Base-by-base conservation (phyloP, 257 asterid genomes). In the Fraxinus excelsior region DNA sequence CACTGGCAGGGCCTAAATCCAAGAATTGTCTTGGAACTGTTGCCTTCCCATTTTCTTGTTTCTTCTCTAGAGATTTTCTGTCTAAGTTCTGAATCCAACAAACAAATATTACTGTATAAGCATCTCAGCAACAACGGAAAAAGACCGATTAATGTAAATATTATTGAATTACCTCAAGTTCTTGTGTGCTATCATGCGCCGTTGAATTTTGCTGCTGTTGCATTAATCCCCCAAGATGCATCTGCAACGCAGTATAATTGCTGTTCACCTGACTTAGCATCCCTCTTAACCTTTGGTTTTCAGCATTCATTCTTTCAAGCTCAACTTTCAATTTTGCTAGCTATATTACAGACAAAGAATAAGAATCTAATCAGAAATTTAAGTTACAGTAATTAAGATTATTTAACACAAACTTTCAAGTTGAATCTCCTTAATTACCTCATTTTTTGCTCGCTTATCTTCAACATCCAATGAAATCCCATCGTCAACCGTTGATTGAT, bases 401-500 rank as follows among this genome's bases (percentile, higher is more conserved):
- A n/a, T 1, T 56, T 56, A 56, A 18, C 65, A 56, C 26, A 6
- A 56, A 56, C 65, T 56, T 3, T 13, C 5, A 56, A n/a, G 7
- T 12, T 26, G 5, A 1, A 23, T 62, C 35, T 62, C 18, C 9
- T 49, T 12, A 51, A 31, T 64, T 76, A 96, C 99, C 97, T 93
- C 97, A 76, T 71, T 79, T 65, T 86, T 88, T 19, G 92, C 85
- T 81, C 85, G 72, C 77, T 86, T 86, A 37, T 87, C 93, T 67
- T 88, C 91, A 0, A 75, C 80, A 26, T 86, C 91, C 0, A 82
- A 80, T 5, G 89, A 84, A 83, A 85, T n/a, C 37, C 90, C 90
- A 75, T 96, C 97, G 58, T 91, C 98, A 73, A 91, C 86, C 14
- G 91, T 91, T 14, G 98, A 91, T 73, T 90, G 96, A 80, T 93